Evolutionary conservation across 2,329 filamentous ascomycete genomes (phyloP).

Genomic region (Apiospora phragmitis): DNA sequence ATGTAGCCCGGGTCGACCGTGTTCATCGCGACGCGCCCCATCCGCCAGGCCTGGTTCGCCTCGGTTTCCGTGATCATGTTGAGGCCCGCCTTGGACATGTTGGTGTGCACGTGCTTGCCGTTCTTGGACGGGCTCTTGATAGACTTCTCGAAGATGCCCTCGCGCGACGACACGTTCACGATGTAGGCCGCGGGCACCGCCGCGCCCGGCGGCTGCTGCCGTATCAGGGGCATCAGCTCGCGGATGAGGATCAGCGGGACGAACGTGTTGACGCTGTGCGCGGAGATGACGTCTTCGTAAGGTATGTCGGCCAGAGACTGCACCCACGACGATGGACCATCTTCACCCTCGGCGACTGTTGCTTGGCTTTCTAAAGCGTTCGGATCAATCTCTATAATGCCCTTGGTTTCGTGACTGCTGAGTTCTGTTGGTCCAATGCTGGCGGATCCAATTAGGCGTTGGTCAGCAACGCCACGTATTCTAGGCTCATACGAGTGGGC

Average conservation of each 20-base stretch:
- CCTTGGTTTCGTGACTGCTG: too few species aligned
- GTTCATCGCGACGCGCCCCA: constrained; percentile 35
- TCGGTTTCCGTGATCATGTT: constrained; percentile 43
- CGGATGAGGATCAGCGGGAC: constrained; percentile 38
- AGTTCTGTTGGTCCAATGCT: background rate
- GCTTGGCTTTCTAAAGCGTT: background rate
- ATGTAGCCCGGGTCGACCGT: constrained; percentile 40
- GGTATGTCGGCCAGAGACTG: constrained; percentile 37
- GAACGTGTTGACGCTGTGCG: constrained; percentile 38
- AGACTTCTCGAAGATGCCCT: constrained; percentile 33
- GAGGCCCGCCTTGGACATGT: constrained; percentile 41
- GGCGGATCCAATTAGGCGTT: background rate
- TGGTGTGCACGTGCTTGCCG: constrained; percentile 38
- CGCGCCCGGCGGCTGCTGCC: background rate
- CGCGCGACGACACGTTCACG: constrained; percentile 36
- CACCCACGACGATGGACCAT: constrained; percentile 33
- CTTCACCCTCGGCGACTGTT: background rate
- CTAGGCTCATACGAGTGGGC: background rate
- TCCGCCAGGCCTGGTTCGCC: constrained; percentile 30
- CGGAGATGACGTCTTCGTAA: constrained; percentile 39
- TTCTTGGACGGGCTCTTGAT: constrained; percentile 24
- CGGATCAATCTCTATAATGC: background rate
- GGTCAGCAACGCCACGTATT: background rate
- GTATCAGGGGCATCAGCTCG: constrained; percentile 35
- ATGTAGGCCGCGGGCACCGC: constrained; percentile 26